Evolutionary conservation across 2,329 filamentous ascomycete genomes (phyloP), one percentile per base, ranked within the genome.

Genomic region (Chaetomiaceae sp.): DNA sequence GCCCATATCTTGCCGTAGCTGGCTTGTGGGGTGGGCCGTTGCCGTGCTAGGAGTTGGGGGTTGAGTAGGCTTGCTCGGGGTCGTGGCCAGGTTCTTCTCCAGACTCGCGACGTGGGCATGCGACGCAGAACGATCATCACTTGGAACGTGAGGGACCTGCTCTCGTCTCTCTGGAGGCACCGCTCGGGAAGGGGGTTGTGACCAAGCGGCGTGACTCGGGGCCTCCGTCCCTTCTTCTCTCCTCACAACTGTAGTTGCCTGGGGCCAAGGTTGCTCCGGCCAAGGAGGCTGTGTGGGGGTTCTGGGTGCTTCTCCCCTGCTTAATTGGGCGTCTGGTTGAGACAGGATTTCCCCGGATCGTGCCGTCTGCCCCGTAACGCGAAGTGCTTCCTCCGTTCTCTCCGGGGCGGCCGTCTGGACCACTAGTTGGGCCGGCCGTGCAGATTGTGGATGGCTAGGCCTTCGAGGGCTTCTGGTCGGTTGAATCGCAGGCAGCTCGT

Each of bases 71-170:
- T 55, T 53, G 25, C 27, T 38, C 14, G 54, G 23, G 9, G 48
- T 38, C 23, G 50, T 49, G 8, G 45, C 48, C 7, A 59, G 44
- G 19, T 56, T 33, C 7, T 40, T 47, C 30, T 56, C 54, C 7
- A 58, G 19, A 5, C 25, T 47, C 10, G 27, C 35, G 4, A 56
- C 41, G 4, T 41, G 53, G 2, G 33, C 35, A 30, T 34, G 35
- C 13, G 55, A n/a, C 14, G 41, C 21, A 0, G 33, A 20, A n/a
- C 12, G 19, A 4, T 49, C 48, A 16, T 51, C 46, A n/a, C 5
- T 40, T 37, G 25, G 7, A n/a, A n/a, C n/a, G 14, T 8, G 34
- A 17, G n/a, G 5, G 17, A 10, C 6, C 25, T 6, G 25, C 25
- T 27, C 25, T 27, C 10, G 6, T 27, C 25, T 6, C 25, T 6